Evolutionary conservation across 1,284 basidiomycete species (phyloP).

Genomic region (Cutaneotrichosporon cyanovorans): DNA sequence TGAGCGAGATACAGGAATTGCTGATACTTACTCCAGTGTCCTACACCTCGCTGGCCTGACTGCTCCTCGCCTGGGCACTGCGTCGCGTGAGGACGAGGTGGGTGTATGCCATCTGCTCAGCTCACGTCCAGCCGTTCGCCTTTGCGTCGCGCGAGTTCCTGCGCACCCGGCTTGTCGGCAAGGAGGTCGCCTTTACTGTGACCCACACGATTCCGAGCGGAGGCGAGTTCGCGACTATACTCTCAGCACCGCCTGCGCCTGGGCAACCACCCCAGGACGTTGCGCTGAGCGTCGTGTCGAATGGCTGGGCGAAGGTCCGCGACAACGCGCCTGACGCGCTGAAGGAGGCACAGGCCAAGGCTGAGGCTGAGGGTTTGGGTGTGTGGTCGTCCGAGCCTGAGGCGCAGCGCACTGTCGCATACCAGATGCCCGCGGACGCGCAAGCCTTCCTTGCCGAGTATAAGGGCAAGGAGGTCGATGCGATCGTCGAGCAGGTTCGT

Average conservation of each 20-base stretch:
- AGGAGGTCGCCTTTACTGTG: slow-evolving; percentile 54
- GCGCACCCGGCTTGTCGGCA: slow-evolving; percentile 74
- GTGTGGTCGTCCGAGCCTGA: slow-evolving; percentile 74
- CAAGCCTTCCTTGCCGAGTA: slow-evolving; percentile 81
- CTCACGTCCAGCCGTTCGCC: slow-evolving; percentile 62
- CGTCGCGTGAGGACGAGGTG: slow-evolving; percentile 78
- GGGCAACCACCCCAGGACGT: slow-evolving; percentile 55
- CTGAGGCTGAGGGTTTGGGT: slow-evolving; percentile 67
- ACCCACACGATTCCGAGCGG: slow-evolving; percentile 36
- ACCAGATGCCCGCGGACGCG: slow-evolving; percentile 84
- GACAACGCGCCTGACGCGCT: slow-evolving; percentile 62
- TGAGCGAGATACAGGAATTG: slow-evolving; percentile 37
- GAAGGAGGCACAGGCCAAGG: slow-evolving; percentile 61
- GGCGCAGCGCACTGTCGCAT: slow-evolving; percentile 65
- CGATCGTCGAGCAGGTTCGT: slow-evolving; percentile 85
- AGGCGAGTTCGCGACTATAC: slow-evolving; percentile 43
- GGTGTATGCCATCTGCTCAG: slow-evolving; percentile 15
- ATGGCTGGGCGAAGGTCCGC: slow-evolving; percentile 88
- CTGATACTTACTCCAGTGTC: slow-evolving; percentile 51
- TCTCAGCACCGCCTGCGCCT: slow-evolving; percentile 42
- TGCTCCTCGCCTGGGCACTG: slow-evolving; percentile 71
- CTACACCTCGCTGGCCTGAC: slow-evolving; percentile 76
- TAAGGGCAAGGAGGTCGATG: slow-evolving; percentile 83
- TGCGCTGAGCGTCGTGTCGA: slow-evolving; percentile 66
- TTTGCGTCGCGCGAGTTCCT: slow-evolving; percentile 91